These are phyloP conservation scores for Westerdykella ornata DNA, from an alignment of 2,329 filamentous ascomycete species.

Conservation along the genomic window DNA sequence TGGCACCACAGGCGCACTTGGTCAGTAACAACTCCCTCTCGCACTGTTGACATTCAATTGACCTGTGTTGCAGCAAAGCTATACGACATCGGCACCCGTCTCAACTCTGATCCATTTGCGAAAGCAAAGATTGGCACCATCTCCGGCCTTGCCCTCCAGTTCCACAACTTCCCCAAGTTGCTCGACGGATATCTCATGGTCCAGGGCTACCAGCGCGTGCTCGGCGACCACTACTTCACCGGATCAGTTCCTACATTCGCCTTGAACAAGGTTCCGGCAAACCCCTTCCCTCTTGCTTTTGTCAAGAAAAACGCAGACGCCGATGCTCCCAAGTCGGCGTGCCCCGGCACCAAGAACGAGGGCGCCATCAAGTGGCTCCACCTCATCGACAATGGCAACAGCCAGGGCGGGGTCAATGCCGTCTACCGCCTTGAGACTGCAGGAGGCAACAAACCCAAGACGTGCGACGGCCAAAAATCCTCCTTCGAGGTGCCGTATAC, in stretches of 20 bases:
- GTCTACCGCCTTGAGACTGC: conserved; percentile 47
- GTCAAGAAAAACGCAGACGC: conserved; percentile 46
- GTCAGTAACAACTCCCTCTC: conserved; percentile 13
- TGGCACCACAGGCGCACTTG: conserved; percentile 29
- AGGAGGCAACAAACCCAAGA: conserved; percentile 39
- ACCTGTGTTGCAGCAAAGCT: conserved; percentile 25
- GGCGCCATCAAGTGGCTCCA: conserved; percentile 45
- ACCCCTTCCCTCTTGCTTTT: conserved; percentile 38
- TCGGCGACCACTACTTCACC: conserved; percentile 64
- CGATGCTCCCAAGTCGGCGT: conserved; percentile 45
- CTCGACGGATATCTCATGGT: conserved; percentile 24
- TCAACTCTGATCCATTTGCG: conserved; percentile 25
- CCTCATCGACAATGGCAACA: conserved; percentile 37
- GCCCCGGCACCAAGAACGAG: conserved; percentile 31
- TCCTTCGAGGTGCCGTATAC: conserved; percentile 40
- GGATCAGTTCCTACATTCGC: conserved; percentile 53
- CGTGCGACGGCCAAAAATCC: conserved; percentile 33
- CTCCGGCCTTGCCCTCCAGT: conserved; percentile 29
- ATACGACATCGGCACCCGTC: conserved; percentile 31
- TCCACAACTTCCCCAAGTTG: conserved; percentile 13
- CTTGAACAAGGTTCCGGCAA: conserved; percentile 40
- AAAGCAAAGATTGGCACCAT: conserved; percentile 30
- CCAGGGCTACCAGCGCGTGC: conserved; percentile 34
- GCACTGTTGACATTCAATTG: conserved; percentile 1
- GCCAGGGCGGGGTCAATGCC: conserved; percentile 37